phyloP scores from a whole-genome alignment of 805 yeast genomes.

The Candida berthetii region DNA sequence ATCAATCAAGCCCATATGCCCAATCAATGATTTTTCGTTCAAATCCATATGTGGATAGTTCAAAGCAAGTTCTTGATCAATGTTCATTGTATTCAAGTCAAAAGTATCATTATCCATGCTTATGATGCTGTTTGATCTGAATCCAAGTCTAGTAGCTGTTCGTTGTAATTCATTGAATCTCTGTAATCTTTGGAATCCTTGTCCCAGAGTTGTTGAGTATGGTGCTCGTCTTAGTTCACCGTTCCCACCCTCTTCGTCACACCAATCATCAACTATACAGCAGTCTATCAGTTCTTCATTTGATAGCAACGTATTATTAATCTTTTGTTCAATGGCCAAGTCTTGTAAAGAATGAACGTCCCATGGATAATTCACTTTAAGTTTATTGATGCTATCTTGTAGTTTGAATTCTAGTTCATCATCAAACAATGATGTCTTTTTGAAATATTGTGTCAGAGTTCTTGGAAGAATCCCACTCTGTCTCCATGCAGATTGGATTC shows the following conservation, averaged over 20 bases:
- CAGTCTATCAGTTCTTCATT: slow-evolving; percentile 57
- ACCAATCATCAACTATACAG: slow-evolving; percentile 41
- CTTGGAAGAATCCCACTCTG: slow-evolving; percentile 35
- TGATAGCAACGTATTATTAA: slow-evolving; percentile 39
- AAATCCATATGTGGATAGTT: not conserved
- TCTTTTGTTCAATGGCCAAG: slow-evolving; percentile 35
- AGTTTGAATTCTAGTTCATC: slow-evolving; percentile 34
- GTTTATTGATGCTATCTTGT: slow-evolving; percentile 34
- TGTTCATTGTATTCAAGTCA: not conserved
- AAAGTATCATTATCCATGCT: not conserved
- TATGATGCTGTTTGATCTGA: not conserved
- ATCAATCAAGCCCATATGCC: not conserved
- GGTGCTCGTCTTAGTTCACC: slow-evolving; percentile 17
- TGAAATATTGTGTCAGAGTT: slow-evolving; percentile 19
- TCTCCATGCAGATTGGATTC: slow-evolving; percentile 37
- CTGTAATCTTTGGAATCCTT: slow-evolving; percentile 16
- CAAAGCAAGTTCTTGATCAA: not conserved
- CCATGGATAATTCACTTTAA: slow-evolving; percentile 53
- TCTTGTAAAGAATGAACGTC: slow-evolving; percentile 48
- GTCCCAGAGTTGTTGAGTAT: slow-evolving; percentile 19
- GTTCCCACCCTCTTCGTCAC: slow-evolving; percentile 13
- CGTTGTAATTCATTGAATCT: slow-evolving; percentile 14
- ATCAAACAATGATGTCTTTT: slow-evolving; percentile 25
- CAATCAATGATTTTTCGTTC: not conserved
- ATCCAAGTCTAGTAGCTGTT: slow-evolving; percentile 1